A percentile compares a stretch with the other conserved stretches of the same genome.
Conservation (phyloP, 257 asterid genomes). For the Solanum pennellii region DNA sequence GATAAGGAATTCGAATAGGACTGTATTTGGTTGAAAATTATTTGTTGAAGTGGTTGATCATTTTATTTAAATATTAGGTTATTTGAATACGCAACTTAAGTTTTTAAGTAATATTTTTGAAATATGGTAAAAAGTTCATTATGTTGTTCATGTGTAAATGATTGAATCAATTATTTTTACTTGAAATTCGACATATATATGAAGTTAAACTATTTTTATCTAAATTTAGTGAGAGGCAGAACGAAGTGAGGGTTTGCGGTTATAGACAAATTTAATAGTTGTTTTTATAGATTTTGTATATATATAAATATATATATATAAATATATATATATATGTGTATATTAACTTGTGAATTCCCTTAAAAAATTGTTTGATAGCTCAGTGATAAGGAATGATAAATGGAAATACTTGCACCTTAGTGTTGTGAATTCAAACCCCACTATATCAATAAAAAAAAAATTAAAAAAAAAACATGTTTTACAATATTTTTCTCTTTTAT, state of each 20-base stretch:
- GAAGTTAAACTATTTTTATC: background rate
- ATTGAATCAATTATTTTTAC: background rate
- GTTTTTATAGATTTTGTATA: accelerated
- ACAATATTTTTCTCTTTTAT: too few species aligned
- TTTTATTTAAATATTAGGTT: background rate
- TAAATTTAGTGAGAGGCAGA: too few species aligned
- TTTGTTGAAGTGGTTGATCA: background rate
- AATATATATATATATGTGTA: too few species aligned
- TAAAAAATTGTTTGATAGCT: too few species aligned
- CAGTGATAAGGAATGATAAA: background rate
- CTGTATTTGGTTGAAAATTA: background rate
- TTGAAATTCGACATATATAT: too few species aligned
- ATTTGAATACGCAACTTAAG: background rate
- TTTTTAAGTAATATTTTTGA: background rate
- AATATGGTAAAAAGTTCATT: background rate
- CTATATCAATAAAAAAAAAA: too few species aligned
- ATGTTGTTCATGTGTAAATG: background rate
- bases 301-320: too few species aligned
- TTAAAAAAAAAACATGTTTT: too few species aligned
- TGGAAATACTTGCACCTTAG: too few species aligned
- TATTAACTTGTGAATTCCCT: background rate
- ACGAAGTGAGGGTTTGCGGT: background rate
- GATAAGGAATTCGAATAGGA: background rate
- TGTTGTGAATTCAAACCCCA: too few species aligned
- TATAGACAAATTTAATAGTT: too few species aligned